These are phyloP conservation scores for Orychophragmus violaceus DNA, from an alignment of 345 rosid species.

Conservation along the genomic window DNA sequence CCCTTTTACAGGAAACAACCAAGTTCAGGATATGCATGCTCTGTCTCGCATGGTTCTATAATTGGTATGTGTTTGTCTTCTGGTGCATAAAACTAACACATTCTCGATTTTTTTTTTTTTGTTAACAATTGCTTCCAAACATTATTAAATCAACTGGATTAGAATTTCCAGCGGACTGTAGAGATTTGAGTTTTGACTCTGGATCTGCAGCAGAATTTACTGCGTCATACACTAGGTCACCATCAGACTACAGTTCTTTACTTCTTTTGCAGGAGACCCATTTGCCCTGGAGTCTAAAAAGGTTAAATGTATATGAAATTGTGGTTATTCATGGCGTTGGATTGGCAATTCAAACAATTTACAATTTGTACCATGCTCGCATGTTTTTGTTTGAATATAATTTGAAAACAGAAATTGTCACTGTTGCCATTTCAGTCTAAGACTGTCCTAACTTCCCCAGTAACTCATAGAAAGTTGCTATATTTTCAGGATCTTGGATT, in stretches of 20 bases:
- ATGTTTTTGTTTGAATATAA: too few relatives aligned
- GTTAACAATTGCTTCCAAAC: conserved; percentile 84
- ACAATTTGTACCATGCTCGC: too few relatives aligned
- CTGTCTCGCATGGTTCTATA: not conserved
- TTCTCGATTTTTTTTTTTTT: conserved; percentile 20
- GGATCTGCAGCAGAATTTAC: conserved; percentile 82
- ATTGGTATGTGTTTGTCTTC: not conserved
- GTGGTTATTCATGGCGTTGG: not conserved
- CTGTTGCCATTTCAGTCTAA: too few relatives aligned
- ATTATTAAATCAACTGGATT: conserved; percentile 72
- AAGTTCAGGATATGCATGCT: conserved; percentile 59
- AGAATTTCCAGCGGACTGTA: conserved; percentile 59
- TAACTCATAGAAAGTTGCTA: too few relatives aligned
- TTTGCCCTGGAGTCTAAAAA: not conserved
- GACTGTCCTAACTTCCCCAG: too few relatives aligned
- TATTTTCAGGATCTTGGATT: not conserved
- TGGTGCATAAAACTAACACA: not conserved
- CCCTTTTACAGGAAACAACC: conserved; percentile 88
- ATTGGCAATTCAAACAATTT: not conserved
- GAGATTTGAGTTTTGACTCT: conserved; percentile 53
- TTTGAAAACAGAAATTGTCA: too few relatives aligned
- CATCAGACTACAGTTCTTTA: not conserved
- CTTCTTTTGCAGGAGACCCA: conserved; percentile 8
- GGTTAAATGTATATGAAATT: not conserved
- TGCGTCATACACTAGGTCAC: conserved; percentile 87